Conservation (phyloP, 2,329 filamentous ascomycete genomes). For the Cladosporium sp. region DNA sequence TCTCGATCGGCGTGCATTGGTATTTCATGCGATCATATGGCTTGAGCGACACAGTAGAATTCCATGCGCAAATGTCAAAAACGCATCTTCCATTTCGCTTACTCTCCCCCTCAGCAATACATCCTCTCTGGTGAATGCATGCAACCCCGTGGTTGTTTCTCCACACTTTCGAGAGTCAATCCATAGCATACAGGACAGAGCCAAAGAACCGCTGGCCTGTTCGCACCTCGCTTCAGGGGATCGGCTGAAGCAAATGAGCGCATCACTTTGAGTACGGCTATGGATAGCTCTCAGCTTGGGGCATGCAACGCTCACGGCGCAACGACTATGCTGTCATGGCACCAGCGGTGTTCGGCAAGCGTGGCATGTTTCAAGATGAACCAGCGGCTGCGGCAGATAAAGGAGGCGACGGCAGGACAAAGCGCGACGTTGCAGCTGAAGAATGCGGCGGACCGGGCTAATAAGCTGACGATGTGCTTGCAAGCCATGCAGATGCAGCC, state of each 20-base stretch:
- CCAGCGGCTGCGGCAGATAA: conserved; percentile 7
- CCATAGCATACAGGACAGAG: no score
- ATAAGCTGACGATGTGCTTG: not conserved
- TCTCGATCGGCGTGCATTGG: no score
- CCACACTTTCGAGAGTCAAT: no score
- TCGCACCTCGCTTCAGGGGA: not conserved
- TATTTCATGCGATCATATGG: no score
- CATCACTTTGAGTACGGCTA: no score
- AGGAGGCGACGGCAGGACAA: not conserved
- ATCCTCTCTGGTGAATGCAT: no score
- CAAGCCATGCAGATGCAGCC: conserved; percentile 3
- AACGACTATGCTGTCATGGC: not conserved
- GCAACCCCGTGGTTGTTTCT: no score
- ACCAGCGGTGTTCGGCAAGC: not conserved
- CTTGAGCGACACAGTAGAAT: no score
- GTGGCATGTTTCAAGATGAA: conserved; percentile 2
- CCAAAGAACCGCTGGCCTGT: not conserved
- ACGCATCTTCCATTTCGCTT: no score
- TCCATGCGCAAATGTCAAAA: no score
- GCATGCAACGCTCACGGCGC: not conserved
- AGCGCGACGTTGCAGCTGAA: conserved; percentile 4
- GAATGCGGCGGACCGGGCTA: not conserved
- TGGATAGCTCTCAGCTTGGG: not conserved
- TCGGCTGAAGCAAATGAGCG: not conserved
- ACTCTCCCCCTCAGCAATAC: no score